Evolutionary conservation across 2,329 filamentous ascomycete species (phyloP), one percentile per base, ranked within the genome.

Genomic region (Fusarium setosum): DNA sequence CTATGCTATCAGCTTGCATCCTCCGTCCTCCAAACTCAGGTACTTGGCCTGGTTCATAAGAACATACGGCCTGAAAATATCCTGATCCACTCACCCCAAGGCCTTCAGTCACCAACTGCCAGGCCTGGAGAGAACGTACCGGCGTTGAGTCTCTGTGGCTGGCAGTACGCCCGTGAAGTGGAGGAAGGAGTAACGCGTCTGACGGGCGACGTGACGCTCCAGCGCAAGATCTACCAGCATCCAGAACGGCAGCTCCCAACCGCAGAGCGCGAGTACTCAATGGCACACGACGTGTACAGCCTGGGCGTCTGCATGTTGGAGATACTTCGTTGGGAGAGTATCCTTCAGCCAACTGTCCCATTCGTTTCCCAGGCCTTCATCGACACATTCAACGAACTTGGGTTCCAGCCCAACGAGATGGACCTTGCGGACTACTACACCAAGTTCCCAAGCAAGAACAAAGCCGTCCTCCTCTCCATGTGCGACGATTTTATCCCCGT

Each of bases 311-410:
- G 37, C 2, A 42, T 52, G 37, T 8, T 42, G 2, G 49, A 52
- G 3, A 42, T 52, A 4, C 11, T 42, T 1, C 3, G 15, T 5
- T 34, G 37, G 37, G 29, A 42, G 29, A 52, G 49, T 15, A 5
- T 52, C 2, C 3, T 42, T 4, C 26, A 5, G 1, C 10, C 15
- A 3, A 4, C 1, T 0, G 5, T 6, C 10, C 38, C 37, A 11
- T 24, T 11, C 15, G 38, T 53, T 5, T 53, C 20, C 20, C 37
- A 23, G 3, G 10, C 15, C 0, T 53, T 53, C 4, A 6, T 44
- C 26, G 10, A 12, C 4, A 18, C 29, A 1, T 53, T 53, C 4
- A 24, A 7, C 1, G 15, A 15, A 0, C 20, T 44, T 13, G 29
- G 23, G 4, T 51, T 51, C n/a, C 38, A 2, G 5, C 38, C 20